Evolutionary conservation across 306 rosid genomes (phyloP).

Genomic region (Purshia tridentata): DNA sequence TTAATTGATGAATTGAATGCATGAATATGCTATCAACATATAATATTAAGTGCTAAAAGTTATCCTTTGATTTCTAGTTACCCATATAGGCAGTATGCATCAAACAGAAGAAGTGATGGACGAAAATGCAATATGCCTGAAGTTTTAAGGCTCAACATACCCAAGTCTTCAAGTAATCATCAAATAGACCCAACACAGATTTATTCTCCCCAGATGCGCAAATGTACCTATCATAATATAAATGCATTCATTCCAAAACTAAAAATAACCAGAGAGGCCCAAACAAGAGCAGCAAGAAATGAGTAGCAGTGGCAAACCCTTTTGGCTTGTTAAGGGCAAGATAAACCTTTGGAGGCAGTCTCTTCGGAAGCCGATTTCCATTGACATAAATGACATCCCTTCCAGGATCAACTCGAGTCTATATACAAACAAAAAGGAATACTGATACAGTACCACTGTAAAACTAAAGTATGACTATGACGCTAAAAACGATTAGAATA

Average conservation of each 20-base stretch:
- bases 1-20: not conserved
- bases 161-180: slow-evolving; percentile 71
- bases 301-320: slow-evolving; percentile 56
- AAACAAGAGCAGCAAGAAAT: slow-evolving; percentile 23
- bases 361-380: slow-evolving; percentile 92
- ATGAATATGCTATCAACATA: not conserved
- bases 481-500: not conserved
- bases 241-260: slow-evolving; percentile 12
- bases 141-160: slow-evolving; percentile 46
- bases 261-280: not conserved
- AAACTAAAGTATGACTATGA: not conserved
- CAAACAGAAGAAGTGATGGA: not conserved
- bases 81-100: not conserved
- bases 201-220: slow-evolving; percentile 83
- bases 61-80: not conserved
- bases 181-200: slow-evolving; percentile 66
- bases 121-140: not conserved
- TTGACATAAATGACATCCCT: slow-evolving; percentile 84
- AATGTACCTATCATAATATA: slow-evolving; percentile 57
- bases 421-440: slow-evolving; percentile 20
- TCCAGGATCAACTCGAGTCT: slow-evolving; percentile 86
- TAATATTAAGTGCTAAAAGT: not conserved
- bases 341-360: slow-evolving; percentile 81
- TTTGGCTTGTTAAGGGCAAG: slow-evolving; percentile 94
- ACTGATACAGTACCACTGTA: not conserved